These are phyloP conservation scores for Vitis amurensis DNA, from an alignment of 164 flowering plant species.

Conservation along the genomic window DNA sequence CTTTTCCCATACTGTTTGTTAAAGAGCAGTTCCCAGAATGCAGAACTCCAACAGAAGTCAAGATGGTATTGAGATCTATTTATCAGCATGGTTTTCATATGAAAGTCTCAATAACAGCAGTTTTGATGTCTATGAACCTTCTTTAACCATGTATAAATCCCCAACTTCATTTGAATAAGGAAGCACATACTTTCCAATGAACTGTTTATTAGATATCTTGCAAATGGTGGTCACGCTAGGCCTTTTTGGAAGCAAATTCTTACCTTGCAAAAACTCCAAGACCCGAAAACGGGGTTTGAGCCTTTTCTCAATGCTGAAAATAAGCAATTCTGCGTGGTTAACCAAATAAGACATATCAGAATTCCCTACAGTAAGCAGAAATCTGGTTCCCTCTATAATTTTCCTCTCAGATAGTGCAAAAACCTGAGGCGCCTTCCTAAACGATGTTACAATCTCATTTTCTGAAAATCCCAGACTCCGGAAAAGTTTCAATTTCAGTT, in stretches of 20 bases:
- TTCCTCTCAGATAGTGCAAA: conserved; percentile 26
- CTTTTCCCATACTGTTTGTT: no score
- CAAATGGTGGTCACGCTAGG: conserved; percentile 14
- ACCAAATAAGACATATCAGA: conserved; percentile 11
- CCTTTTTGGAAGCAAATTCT: conserved; percentile 19
- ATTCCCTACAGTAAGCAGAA: conserved; percentile 12
- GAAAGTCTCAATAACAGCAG: no score
- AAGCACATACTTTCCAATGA: conserved; percentile 17
- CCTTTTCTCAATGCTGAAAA: conserved; percentile 20
- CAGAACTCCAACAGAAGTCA: no score
- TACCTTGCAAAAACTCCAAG: conserved; percentile 16
- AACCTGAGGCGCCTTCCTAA: conserved; percentile 28
- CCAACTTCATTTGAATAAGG: conserved; percentile 19
- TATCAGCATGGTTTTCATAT: no score
- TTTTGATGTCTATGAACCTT: background rate
- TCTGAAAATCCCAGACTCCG: conserved; percentile 29
- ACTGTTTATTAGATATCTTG: conserved; percentile 6
- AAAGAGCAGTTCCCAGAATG: no score
- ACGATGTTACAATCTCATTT: conserved; percentile 15
- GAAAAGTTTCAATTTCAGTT: conserved; percentile 27
- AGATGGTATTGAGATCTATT: no score
- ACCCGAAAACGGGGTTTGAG: conserved; percentile 29
- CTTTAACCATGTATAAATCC: background rate
- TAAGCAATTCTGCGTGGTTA: conserved; percentile 15
- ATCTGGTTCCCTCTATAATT: conserved; percentile 12